Base-by-base conservation (phyloP, 1,284 basidiomycete species). In the Apiotrichum montevideense region DNA sequence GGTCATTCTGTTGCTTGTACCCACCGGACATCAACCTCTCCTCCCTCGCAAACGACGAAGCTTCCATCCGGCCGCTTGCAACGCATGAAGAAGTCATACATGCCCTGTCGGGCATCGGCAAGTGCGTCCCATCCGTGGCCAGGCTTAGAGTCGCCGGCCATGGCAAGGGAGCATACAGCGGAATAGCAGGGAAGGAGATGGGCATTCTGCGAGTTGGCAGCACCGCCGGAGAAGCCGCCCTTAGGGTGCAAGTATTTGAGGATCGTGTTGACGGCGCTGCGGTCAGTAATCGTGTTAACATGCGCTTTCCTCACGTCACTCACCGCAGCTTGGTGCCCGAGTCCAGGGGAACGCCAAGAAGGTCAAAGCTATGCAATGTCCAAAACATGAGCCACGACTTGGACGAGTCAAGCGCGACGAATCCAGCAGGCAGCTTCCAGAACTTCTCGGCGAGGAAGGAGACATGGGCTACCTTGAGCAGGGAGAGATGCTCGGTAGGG, bases 51-150 rank as follows among this genome's bases (percentile, higher is more conserved):
- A 13, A 98, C 95, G 33, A 90, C 81, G 74, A 98, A 98, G 0
- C 92, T 94, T 0, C 96, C 96, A 71, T 98, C 93, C 1, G 87
- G 83, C 65, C 92, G 88, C 74, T 99, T 99, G 59, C 98, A 79
- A 1, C 88, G 86, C 83, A 95, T 84, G 77, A 98, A 93, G 79
- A 94, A 98, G 4, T 83, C 74, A 73, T 96, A 95, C 69, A 96
- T 81, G 58, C 83, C 83, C 52, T 72, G 86, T 83, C 90, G 80
- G 9, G 62, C 59, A n/a, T 57, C 57, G 66, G 91, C 82, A 48
- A 93, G 85, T 61, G 85, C 77, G 65, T 89, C 86, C 90, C 90
- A 94, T 1, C 82, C 82, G 6, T 83, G 81, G 0, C 86, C 87
- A 0, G 86, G 82, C 0, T 71, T 72, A 3, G 70, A 66, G 14